Evolutionary conservation across 2,329 filamentous ascomycete genomes (phyloP), one percentile per base, ranked within the genome.

Genomic region (Fusarium cyanostomum): DNA sequence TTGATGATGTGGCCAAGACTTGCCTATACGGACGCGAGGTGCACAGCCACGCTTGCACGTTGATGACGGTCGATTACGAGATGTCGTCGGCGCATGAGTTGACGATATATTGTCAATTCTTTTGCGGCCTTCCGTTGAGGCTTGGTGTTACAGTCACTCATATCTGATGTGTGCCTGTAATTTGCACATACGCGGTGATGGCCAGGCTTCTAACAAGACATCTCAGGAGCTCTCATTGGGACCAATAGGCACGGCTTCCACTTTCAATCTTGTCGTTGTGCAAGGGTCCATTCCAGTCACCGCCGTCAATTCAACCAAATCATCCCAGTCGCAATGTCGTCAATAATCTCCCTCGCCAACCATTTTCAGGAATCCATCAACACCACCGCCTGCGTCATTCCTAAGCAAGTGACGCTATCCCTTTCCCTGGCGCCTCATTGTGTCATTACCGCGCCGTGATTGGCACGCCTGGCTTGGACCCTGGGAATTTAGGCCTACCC

Each of bases 391-490:
- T 44, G 57, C 62, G 62, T 62, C 62, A 66, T 50, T 11, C 41
- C 33, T 16, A 42, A 31, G 24, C 18, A 21, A 28, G 42, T 60
- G 45, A 61, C 51, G 35, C 45, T 45, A 48, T 56, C 44, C 52
- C 35, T 18, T 37, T n/a, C 35, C 34, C 27, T 21, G 12, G 28
- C 35, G n/a, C 30, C 37, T 7, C 24, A 31, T 28, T 21, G 59
- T 62, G 62, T 63, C 62, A 65, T 66, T 16, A 31, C 37, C n/a
- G 5, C 12, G 1, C 3, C 24, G 1, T 66, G 58, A 66, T 66
- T 65, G 62, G 62, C 8, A 3, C 28, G 34, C 18, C 27, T 48
- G 37, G 33, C 45, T 11, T 55, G 33, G 33, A 53, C 43, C 56
- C 49, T 51, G 42, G 58, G 21, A 21, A 21, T 21, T 21, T 21